Evolutionary conservation across 768 basidiomycete species (phyloP), one percentile per base, ranked within the genome.

Genomic region (Lentinula detonsa): DNA sequence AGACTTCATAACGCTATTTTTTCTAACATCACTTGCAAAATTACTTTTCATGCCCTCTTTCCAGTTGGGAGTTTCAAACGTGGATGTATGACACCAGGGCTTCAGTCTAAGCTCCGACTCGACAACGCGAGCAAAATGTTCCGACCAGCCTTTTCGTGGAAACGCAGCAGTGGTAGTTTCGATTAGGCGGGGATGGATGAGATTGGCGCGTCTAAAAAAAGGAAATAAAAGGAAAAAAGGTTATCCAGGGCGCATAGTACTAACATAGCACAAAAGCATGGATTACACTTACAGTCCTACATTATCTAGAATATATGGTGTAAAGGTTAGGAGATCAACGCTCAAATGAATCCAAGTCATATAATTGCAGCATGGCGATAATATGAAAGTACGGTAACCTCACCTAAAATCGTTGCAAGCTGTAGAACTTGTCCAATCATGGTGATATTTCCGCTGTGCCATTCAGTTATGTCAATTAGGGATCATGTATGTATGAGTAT

Each of bases 1-100:
- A 13, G 71, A 69, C 39, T 71, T 69, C 78, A 81, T 80, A 33
- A 73, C 71, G 0, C 67, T 68, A 65, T 81, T 81, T 34, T 71
- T 73, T 52, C 75, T 71, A 58, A 82, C 78, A 61, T 80, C 78
- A 45, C 74, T 75, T 34, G 78, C 78, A 64, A 82, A 82, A 58
- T 77, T 75, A 64, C 80, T 81, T 55, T 65, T 65, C n/a, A 72
- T 71, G 15, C 79, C 80, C 53, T 69, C 65, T 65, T 67, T 73
- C 79, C 79, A 81, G 63, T 70, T 70, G 8, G 80, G 76, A 5
- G 73, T 64, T 64, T 81, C 81, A 62, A 81, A 82, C 35, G 77
- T 73, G 37, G 76, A 68, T n/a, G 74, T 74, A 68, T 81, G 79
- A 68, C 78, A 81, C 80, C 80, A 82, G 34, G 78, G 80, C 65